Evolutionary conservation across 768 basidiomycete species (phyloP).

Genomic region (Candolleomyces eurysporus): DNA sequence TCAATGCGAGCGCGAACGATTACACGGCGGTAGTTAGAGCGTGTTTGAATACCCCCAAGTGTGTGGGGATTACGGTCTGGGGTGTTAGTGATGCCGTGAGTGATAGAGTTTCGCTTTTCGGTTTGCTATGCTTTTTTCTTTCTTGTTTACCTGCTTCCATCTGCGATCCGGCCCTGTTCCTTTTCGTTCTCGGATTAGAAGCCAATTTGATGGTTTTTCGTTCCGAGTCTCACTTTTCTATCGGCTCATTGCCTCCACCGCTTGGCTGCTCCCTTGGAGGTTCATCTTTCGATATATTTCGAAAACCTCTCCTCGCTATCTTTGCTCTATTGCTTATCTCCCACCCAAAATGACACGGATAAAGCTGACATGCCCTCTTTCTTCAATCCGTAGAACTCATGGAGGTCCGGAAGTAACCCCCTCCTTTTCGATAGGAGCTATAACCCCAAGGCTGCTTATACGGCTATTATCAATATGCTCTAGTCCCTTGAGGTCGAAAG

Average conservation of each 20-base stretch:
- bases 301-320: too few relatives aligned
- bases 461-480: constrained; percentile 17
- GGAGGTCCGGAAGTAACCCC: constrained; percentile 19
- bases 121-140: constrained; percentile 4
- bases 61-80: constrained; percentile 49
- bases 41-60: constrained; percentile 40
- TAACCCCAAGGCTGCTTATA: constrained; percentile 25
- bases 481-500: neutral
- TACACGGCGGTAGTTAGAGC: constrained; percentile 46
- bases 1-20: constrained; percentile 36
- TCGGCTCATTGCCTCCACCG: too few relatives aligned
- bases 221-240: too few relatives aligned
- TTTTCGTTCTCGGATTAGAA: neutral
- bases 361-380: too few relatives aligned
- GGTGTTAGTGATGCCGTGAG: constrained; percentile 46
- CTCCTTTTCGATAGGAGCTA: constrained; percentile 26
- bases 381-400: constrained; percentile 21
- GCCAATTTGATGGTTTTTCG: neutral
- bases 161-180: too few relatives aligned
- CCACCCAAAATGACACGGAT: neutral
- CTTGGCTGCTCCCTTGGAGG: too few relatives aligned
- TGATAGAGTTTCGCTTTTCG: constrained; percentile 10
- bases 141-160: too few relatives aligned
- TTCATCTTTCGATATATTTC: too few relatives aligned
- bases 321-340: too few relatives aligned